Conservation (phyloP, 176 grass and related monocot genomes). For the Otatea glauca region DNA sequence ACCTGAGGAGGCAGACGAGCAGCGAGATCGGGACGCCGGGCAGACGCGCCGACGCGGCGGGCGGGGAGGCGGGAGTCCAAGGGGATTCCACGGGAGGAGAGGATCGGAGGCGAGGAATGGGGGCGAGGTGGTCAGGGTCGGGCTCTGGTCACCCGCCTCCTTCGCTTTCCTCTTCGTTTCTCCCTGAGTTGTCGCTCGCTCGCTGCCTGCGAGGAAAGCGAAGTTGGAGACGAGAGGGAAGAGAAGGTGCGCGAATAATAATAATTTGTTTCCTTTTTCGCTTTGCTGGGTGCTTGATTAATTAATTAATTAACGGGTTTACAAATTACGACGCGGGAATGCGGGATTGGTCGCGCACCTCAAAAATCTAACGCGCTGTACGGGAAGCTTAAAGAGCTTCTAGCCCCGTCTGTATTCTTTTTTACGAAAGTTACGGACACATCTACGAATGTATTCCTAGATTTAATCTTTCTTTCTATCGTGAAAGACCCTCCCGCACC, state of each 20-base stretch:
- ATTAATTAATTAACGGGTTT: not conserved
- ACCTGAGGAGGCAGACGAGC: slow-evolving; percentile 48
- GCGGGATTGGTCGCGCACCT: too few species aligned
- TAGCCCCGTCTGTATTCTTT: too few species aligned
- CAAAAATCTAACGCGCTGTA: not conserved
- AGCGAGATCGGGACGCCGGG: not conserved
- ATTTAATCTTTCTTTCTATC: too few species aligned
- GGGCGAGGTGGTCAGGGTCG: slow-evolving; percentile 19
- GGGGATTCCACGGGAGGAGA: slow-evolving; percentile 34
- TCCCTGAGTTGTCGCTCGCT: slow-evolving; percentile 32
- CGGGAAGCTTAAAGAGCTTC: not conserved
- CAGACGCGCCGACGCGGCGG: not conserved
- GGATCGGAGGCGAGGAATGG: not conserved
- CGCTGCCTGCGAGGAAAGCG: not conserved
- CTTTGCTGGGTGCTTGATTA: not conserved
- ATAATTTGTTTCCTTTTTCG: not conserved
- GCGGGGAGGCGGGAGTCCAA: slow-evolving; percentile 30
- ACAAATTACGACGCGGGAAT: too few species aligned
- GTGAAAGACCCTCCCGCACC: too few species aligned
- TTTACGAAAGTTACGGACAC: too few species aligned
- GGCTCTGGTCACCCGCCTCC: slow-evolving; percentile 27
- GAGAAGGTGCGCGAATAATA: not conserved
- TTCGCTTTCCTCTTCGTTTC: slow-evolving; percentile 37
- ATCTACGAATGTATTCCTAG: too few species aligned
- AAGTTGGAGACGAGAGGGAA: not conserved